phyloP scores from a whole-genome alignment of 2,329 filamentous ascomycete species.

The Aureobasidium sp. region DNA sequence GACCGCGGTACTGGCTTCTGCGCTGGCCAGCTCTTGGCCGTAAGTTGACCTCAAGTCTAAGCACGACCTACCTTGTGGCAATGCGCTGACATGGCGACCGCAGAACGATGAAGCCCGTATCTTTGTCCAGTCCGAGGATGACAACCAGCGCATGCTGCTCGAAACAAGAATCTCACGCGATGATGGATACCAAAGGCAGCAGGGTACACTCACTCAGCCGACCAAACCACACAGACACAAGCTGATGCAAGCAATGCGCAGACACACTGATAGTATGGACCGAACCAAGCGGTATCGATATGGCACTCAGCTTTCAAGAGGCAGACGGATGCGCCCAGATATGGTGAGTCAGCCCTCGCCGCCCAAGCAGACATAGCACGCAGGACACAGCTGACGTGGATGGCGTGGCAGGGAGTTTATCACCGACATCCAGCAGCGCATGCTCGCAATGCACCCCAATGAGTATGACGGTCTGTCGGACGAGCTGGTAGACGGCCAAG shows the following conservation, averaged over 20 bases:
- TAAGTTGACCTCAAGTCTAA: constrained; percentile 38
- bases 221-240: not conserved
- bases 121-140: constrained; percentile 86
- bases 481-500: constrained; percentile 67
- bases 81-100: constrained; percentile 5
- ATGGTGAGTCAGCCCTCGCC: constrained; percentile 51
- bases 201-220: constrained; percentile 53
- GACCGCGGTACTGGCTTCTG: constrained; percentile 96
- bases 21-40: constrained; percentile 64
- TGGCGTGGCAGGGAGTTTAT: constrained; percentile 69
- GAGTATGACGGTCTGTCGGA: constrained; percentile 77
- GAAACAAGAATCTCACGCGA: constrained; percentile 88
- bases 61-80: not conserved
- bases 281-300: constrained; percentile 81
- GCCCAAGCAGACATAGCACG: not conserved
- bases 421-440: constrained; percentile 69
- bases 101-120: constrained; percentile 76
- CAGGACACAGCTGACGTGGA: not conserved
- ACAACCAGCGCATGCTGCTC: constrained; percentile 71
- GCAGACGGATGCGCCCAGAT: constrained; percentile 87
- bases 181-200: constrained; percentile 96
- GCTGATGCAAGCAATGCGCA: constrained; percentile 5
- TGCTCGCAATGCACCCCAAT: constrained; percentile 58
- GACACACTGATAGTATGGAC: constrained; percentile 99
- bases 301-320: constrained; percentile 98